Conservation (phyloP, 1,284 basidiomycete species). For the Moesziomyces globuligerus region DNA sequence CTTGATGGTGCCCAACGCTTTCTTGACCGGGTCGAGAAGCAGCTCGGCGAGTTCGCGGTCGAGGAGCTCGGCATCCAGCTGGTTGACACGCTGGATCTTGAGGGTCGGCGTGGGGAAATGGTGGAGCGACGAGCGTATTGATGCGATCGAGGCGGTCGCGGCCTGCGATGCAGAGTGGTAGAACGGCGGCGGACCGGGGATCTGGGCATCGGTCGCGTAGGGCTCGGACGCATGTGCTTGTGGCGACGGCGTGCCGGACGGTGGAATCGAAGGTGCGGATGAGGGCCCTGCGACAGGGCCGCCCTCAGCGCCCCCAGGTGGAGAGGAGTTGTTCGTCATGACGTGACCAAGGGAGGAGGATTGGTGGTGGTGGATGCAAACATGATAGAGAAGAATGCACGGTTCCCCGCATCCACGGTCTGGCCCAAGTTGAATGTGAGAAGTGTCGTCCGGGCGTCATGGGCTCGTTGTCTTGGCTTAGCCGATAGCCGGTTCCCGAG, state of each 20-base stretch:
- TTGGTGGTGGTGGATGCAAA: background rate
- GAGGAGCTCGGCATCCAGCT: slow-evolving; percentile 90
- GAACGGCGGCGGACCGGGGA: slow-evolving; percentile 45
- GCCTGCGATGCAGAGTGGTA: slow-evolving; percentile 52
- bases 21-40: slow-evolving; percentile 82
- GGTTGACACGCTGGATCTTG: slow-evolving; percentile 75
- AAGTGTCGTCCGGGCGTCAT: slow-evolving; percentile 3
- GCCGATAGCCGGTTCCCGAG: slow-evolving; percentile 28
- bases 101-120: slow-evolving; percentile 61
- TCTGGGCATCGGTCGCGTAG: slow-evolving; percentile 30
- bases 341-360: background rate
- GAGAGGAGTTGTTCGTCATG: slow-evolving; percentile 16
- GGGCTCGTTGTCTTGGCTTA: slow-evolving; percentile 4
- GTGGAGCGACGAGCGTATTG: slow-evolving; percentile 54
- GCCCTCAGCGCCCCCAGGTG: background rate
- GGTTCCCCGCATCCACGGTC: slow-evolving; percentile 10
- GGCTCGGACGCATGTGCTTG: slow-evolving; percentile 28
- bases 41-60: slow-evolving; percentile 88
- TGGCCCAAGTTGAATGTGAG: slow-evolving; percentile 13
- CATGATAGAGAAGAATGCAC: background rate
- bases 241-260: slow-evolving; percentile 24
- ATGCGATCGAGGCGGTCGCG: slow-evolving; percentile 43
- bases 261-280: background rate
- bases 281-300: slow-evolving; percentile 29
- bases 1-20: slow-evolving; percentile 73